phyloP scores from a whole-genome alignment of 164 flowering plant genomes.

The Brasenia schreberi region DNA sequence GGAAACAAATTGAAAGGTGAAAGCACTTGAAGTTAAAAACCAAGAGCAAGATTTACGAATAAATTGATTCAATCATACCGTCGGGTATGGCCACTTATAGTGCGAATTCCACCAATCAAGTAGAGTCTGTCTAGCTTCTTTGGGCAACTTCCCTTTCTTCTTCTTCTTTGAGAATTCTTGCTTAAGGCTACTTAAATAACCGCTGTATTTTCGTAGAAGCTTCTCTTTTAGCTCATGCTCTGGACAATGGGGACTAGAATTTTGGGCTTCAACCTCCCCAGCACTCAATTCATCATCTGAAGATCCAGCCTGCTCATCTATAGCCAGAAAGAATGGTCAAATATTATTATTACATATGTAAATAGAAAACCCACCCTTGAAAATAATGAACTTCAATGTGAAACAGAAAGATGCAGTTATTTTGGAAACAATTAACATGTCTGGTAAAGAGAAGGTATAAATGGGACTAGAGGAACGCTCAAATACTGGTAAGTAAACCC shows the following conservation, averaged over 20 bases:
- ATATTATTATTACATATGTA: background rate
- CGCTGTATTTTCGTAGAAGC: conserved; percentile 46
- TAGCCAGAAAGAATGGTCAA: background rate
- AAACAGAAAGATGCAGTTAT: too few relatives aligned
- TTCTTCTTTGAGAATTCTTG: conserved; percentile 64
- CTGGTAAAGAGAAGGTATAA: too few relatives aligned
- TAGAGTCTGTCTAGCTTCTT: conserved; percentile 48
- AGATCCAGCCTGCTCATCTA: conserved; percentile 38
- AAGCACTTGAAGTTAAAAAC: too few relatives aligned
- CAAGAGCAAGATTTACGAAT: too few relatives aligned
- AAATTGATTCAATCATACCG: conserved; percentile 15
- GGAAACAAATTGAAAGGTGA: too few relatives aligned
- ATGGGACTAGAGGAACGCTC: too few relatives aligned
- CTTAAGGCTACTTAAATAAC: conserved; percentile 44
- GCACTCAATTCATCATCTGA: conserved; percentile 56
- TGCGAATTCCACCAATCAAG: conserved; percentile 71
- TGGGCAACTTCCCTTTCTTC: conserved; percentile 64
- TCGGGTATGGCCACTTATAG: conserved; percentile 70
- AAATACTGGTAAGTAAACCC: too few relatives aligned
- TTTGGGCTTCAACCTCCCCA: conserved; percentile 30
- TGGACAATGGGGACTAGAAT: conserved; percentile 13
- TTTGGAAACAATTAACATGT: too few relatives aligned
- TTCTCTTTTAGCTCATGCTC: conserved; percentile 52
- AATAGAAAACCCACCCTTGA: too few relatives aligned
- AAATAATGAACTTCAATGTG: too few relatives aligned